Conservation (phyloP, 208 protist species). For the Leishmania aethiopica region DNA sequence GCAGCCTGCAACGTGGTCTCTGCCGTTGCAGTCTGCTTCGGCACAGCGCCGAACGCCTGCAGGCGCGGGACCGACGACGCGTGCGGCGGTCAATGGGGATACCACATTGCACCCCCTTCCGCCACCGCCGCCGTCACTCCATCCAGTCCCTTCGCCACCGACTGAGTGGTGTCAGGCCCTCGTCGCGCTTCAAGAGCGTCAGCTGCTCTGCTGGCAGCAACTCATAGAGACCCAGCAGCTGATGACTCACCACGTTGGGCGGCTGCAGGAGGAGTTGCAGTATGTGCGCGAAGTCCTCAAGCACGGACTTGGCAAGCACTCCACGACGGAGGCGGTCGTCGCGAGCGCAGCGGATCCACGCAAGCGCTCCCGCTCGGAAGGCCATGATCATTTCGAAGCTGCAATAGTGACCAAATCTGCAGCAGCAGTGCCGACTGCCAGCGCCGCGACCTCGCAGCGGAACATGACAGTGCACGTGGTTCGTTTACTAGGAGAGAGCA, state of each 20-base stretch:
- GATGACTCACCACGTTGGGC: constrained; percentile 11
- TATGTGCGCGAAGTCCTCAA: constrained; percentile 1
- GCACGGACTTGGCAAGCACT: background rate
- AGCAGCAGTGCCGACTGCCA: background rate
- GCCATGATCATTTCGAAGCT: background rate
- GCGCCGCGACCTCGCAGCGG: background rate
- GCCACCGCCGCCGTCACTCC: background rate
- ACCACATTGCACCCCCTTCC: background rate
- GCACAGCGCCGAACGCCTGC: background rate
- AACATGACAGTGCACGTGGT: background rate
- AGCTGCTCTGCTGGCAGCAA: constrained; percentile 28
- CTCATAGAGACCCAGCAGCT: constrained; percentile 18
- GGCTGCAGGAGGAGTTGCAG: constrained; percentile 14
- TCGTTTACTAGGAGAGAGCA: constrained; percentile 22
- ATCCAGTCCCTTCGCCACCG: background rate
- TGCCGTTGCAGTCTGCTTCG: no score
- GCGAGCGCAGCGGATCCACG: background rate
- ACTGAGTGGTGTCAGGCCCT: constrained; percentile 8
- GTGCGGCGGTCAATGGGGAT: background rate
- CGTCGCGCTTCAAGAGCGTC: constrained; percentile 21
- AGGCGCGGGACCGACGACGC: background rate
- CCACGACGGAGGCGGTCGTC: background rate
- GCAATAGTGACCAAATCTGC: background rate
- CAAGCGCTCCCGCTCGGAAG: constrained; percentile 1
- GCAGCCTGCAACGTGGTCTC: background rate